Base-by-base conservation (phyloP, 1,139 yeast species). In the Tardiomyces depauwii region DNA sequence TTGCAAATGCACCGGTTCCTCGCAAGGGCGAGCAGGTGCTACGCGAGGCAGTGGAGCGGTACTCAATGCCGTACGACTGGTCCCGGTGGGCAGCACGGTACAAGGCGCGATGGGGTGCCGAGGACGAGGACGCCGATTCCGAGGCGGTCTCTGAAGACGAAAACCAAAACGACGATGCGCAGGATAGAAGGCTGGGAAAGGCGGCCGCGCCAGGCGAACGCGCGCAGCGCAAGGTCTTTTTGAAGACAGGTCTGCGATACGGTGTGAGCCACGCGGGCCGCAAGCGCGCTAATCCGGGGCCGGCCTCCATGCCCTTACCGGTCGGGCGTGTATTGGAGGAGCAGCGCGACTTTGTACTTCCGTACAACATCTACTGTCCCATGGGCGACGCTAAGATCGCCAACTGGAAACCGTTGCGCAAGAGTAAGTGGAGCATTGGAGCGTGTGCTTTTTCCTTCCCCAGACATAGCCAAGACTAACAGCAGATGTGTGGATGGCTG, bases 321-420 rank as follows among this genome's bases (percentile, higher is more conserved):
- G 6, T n/a, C 4, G 39, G 18, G 4, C 10, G n/a, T 10, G 19
- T 36, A 9, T 12, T 55, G 40, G 48, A 47, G 38, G 39, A 47
- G 2, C 45, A 40, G 38, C 42, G 41, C 28, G 55, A 56, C 41
- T 67, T 66, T 49, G 54, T 54, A 30, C 43, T 67, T 14, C 71
- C 71, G 1, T 66, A 56, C 54, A 54, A 58, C 42, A 53, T 66
- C 10, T 67, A 58, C 46, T 61, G 68, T 47, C 71, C 70, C 3
- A 52, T 58, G 2, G 53, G 47, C 2, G 51, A 55, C 9, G 49
- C 56, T 13, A 53, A 58, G 28, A 52, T 57, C 1, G 44, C 55
- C 5, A 53, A 52, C 25, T 67, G 70, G 71, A 55, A 55, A 19
- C 53, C 57, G 5, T 44, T 66, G 42, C 39, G 39, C 10, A n/a